Evolutionary conservation across 768 basidiomycete genomes (phyloP).

Genomic region (Mycena pura): DNA sequence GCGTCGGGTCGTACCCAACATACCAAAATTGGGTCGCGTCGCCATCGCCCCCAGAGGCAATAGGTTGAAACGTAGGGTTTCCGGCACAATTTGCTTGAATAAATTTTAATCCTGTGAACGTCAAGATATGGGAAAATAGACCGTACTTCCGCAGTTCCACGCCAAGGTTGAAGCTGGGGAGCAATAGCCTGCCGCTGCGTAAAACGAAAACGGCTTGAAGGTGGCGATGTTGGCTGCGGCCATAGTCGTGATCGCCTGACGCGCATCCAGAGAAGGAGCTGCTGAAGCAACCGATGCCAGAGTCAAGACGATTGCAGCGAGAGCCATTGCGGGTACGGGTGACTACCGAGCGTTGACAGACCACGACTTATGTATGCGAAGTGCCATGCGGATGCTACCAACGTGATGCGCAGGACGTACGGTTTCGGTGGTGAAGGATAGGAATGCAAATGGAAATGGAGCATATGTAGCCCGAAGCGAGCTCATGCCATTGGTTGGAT

Average conservation of each 20-base stretch:
- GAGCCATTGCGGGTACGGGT: too few species aligned
- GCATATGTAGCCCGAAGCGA: too few species aligned
- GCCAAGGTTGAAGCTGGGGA: conserved; percentile 45
- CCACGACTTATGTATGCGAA: too few species aligned
- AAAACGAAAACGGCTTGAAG: conserved; percentile 57
- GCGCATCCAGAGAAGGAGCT: conserved; percentile 35
- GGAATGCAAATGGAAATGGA: too few species aligned
- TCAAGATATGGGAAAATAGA: neutral
- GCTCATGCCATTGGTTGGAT: too few species aligned
- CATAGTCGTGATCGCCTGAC: conserved; percentile 48
- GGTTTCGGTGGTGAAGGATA: too few species aligned
- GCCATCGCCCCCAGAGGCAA: conserved; percentile 56
- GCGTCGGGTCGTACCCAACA: conserved; percentile 52
- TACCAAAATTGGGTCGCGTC: conserved; percentile 43
- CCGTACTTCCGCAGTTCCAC: conserved; percentile 61
- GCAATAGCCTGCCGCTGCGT: conserved; percentile 61
- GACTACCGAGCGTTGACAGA: too few species aligned
- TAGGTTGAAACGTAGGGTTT: conserved; percentile 52
- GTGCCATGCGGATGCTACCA: too few species aligned
- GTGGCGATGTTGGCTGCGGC: conserved; percentile 46
- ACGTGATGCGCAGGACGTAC: too few species aligned
- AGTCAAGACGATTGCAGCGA: too few species aligned
- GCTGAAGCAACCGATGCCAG: conserved; percentile 24
- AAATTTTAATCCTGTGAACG: too few species aligned
- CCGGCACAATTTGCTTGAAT: too few species aligned